A percentile compares a stretch with the other conserved stretches of the same genome.
Evolutionary conservation across 305 asterid species (phyloP).

Genomic region (Fraxinus paxiana): DNA sequence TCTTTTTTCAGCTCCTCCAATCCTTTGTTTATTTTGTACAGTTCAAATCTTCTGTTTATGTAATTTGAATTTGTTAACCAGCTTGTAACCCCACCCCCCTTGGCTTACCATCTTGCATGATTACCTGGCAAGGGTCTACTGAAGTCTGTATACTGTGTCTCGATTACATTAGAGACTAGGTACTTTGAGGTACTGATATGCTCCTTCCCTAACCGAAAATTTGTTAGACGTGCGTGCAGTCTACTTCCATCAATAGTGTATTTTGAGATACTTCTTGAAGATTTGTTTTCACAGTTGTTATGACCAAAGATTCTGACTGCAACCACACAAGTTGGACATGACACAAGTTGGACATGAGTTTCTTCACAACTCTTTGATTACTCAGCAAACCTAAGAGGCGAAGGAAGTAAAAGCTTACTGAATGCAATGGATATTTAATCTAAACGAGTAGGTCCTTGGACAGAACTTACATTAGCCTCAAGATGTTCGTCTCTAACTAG

Average conservation of each 20-base stretch:
- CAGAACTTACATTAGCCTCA: background rate
- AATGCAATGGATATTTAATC: background rate
- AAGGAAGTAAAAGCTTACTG: background rate
- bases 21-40: background rate
- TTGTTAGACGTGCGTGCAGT: background rate
- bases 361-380: background rate
- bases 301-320: background rate
- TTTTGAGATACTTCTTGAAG: background rate
- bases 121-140: background rate
- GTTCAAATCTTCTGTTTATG: background rate
- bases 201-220: background rate
- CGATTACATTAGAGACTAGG: background rate
- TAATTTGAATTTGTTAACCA: conserved; percentile 3
- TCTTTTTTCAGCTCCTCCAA: background rate
- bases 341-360: background rate
- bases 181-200: background rate
- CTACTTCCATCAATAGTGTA: background rate
- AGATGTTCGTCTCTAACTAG: background rate
- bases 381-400: background rate
- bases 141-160: background rate
- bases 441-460: background rate
- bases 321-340: background rate
- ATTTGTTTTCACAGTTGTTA: background rate
- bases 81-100: background rate
- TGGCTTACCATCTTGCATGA: background rate